Evolutionary conservation across 2,329 filamentous ascomycete species (phyloP).

Genomic region (Lomentospora prolificans): DNA sequence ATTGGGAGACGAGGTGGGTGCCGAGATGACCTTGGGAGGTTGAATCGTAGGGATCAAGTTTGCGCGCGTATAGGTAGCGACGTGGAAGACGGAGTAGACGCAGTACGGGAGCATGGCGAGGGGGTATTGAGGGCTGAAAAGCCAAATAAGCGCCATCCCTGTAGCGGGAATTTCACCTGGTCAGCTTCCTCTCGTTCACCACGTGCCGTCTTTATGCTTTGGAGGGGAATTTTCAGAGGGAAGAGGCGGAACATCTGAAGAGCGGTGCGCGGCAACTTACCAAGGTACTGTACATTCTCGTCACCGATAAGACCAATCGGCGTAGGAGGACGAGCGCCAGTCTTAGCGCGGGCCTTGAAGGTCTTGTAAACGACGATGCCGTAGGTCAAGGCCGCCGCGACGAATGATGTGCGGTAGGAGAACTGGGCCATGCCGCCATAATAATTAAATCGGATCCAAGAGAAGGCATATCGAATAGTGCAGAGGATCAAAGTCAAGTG

Average conservation of each 20-base stretch:
- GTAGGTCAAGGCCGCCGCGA: conserved; percentile 85
- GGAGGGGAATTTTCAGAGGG: not conserved
- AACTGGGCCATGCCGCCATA: conserved; percentile 67
- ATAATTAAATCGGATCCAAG: conserved; percentile 83
- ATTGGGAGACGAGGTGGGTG: conserved; percentile 44
- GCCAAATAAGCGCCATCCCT: conserved; percentile 83
- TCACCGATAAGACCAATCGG: conserved; percentile 62
- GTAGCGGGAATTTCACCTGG: not conserved
- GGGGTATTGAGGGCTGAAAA: conserved; percentile 79
- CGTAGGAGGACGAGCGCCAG: conserved; percentile 50
- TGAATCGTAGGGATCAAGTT: conserved; percentile 83
- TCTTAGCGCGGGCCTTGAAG: conserved; percentile 73
- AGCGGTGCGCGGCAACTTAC: too few relatives aligned
- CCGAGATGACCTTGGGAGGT: conserved; percentile 48
- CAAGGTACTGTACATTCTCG: conserved; percentile 95
- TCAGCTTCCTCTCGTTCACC: not conserved
- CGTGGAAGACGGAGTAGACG: conserved; percentile 97
- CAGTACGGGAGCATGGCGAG: conserved; percentile 87
- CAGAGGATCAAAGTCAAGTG: conserved; percentile 79
- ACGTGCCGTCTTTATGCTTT: not conserved
- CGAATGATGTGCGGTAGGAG: conserved; percentile 82
- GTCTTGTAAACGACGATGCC: conserved; percentile 99
- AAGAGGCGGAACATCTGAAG: too few relatives aligned
- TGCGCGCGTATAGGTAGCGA: conserved; percentile 89
- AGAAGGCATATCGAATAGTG: conserved; percentile 73